A percentile compares a stretch with the other conserved stretches of the same genome.
Conservation (phyloP, 441 rosid species). For the Eugenia klotzschiana region DNA sequence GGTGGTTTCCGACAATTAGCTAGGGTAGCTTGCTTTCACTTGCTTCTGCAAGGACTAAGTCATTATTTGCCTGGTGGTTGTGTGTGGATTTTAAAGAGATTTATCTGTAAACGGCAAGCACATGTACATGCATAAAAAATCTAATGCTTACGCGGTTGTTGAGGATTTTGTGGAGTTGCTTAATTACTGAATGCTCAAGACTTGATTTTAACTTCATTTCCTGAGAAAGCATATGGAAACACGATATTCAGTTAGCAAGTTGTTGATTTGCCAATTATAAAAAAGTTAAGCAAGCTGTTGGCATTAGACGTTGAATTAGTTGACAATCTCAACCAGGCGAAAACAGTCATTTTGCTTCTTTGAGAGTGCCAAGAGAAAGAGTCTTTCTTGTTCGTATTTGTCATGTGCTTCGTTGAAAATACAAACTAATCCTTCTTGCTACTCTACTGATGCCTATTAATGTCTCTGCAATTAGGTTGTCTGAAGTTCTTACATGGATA, state of each 20-base stretch:
- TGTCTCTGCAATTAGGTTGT: neutral
- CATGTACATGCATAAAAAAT: neutral
- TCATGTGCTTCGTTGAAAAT: neutral
- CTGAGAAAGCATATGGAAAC: neutral
- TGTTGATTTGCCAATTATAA: neutral
- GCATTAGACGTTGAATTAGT: neutral
- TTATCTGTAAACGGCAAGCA: neutral
- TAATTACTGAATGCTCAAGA: neutral
- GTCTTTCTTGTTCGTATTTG: neutral
- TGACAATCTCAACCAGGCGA: neutral
- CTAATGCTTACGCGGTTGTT: neutral
- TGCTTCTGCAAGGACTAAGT: neutral
- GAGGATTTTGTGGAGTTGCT: neutral
- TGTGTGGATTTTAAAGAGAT: neutral
- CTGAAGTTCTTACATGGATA: neutral
- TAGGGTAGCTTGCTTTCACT: neutral
- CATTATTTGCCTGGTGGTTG: neutral
- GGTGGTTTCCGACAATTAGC: neutral
- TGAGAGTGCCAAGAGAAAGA: neutral
- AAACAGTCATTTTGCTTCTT: neutral
- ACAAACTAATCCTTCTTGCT: neutral
- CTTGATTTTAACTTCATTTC: neutral
- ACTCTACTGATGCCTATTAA: neutral
- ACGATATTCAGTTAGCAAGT: neutral
- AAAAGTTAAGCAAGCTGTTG: neutral